Percentiles rank a stretch among this genome's conserved stretches.
These are phyloP conservation scores for Diutina ranongensis DNA, from an alignment of 1,139 yeast genomes.

Conservation along the genomic window DNA sequence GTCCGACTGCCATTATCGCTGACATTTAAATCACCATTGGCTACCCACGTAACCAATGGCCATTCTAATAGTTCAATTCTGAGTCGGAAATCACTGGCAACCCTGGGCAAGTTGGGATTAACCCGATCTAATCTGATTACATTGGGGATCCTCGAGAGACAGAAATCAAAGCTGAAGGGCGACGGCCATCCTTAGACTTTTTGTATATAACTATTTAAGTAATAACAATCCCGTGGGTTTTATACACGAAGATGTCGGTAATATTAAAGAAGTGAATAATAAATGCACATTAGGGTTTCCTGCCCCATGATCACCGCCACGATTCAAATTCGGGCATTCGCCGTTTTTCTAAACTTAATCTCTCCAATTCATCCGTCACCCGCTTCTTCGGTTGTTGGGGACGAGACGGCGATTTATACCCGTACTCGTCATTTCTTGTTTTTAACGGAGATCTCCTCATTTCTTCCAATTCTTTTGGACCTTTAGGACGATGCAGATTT, in stretches of 20 bases:
- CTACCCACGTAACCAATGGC: background rate
- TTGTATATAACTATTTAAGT: background rate
- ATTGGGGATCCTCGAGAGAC: constrained; percentile 3
- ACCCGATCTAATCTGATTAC: background rate
- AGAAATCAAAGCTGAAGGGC: too few species aligned
- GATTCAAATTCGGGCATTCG: constrained; percentile 31
- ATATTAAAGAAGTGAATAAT: too few species aligned
- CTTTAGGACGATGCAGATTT: constrained; percentile 19
- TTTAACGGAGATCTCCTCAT: constrained; percentile 27
- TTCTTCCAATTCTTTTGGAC: constrained; percentile 28
- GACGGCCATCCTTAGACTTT: too few species aligned
- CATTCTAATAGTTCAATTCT: background rate
- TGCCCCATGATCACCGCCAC: background rate
- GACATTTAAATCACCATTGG: background rate
- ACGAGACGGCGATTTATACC: background rate
- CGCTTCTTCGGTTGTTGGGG: constrained; percentile 17
- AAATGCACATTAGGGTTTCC: too few species aligned
- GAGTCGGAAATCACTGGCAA: background rate
- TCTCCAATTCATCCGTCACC: constrained; percentile 33
- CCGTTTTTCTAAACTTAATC: constrained; percentile 27
- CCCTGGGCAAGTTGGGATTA: background rate
- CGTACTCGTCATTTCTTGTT: constrained; percentile 19
- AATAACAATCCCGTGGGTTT: too few species aligned
- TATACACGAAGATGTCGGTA: too few species aligned
- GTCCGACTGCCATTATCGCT: background rate